Base-by-base conservation (phyloP, 257 asterid genomes). In the Catharanthus roseus region DNA sequence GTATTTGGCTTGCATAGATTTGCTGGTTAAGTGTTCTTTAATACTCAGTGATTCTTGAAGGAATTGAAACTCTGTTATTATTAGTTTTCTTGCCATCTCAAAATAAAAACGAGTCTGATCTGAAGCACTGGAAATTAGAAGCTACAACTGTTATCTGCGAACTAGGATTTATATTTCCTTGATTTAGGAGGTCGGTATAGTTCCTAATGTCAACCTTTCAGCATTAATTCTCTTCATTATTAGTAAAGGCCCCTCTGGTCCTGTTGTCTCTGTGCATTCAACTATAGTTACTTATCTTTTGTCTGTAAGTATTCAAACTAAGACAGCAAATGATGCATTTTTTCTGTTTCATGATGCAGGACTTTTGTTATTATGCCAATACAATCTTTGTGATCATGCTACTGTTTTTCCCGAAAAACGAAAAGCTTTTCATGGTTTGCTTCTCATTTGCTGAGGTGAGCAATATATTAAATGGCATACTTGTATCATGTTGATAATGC, bases 341-440 rank as follows among this genome's bases (percentile, higher is more conserved):
- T 45, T 63, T 70, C 61, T 78, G 68, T 73, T 45, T 15, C 55
- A 49, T 36, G 24, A 61, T 28, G 21, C 91, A 91, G 99, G 99
- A 95, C 50, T 95, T 95, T 65, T 95, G 99, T 81, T 95, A 95
- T 74, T 95, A 89, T 75, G 99, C 99, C 77, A 95, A 95, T 76
- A 95, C 97, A 28, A 88, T 95, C 73, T 88, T 86, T 82, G 51
- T 95, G 82, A 75, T 91, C 79, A 86, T 87, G 88, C 88, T 95
- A 75, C 82, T 91, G 75, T 84, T 86, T 74, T 95, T 71, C 71
- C 99, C 97, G 8, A 85, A 73, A 81, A 87, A 95, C 24, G 99
- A 89, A 85, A 95, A 91, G 79, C 85, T 95, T 67, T 95, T 95
- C 90, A 89, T 95, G 99, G 95, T 91, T 81, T 95, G 97, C 87